Base-by-base conservation (phyloP, 2,329 filamentous ascomycete genomes). In the Ciborinia camelliae region DNA sequence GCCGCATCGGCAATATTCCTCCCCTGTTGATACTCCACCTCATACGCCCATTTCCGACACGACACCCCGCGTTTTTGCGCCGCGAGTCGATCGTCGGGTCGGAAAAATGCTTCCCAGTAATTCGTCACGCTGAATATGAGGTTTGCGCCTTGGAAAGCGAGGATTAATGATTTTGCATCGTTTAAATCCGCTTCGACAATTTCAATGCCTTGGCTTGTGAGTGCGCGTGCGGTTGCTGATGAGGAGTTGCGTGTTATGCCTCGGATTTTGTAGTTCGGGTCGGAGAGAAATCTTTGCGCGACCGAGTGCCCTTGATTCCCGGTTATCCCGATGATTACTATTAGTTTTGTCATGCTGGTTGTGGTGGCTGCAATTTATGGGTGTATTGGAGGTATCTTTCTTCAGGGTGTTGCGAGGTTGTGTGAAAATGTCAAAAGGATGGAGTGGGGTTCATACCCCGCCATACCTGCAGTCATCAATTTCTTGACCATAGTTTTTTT, bases 1-100 rank as follows among this genome's bases (percentile, higher is more conserved):
- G 83, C 84, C 0, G 82, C 84, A 66, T 84, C 80, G 3, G 78
- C 81, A 37, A 86, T 82, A 65, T 86, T 86, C 66, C 78, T 80
- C 0, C 84, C 83, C 62, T 85, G 80, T 18, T 75, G 75, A 9
- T 79, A 71, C 73, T 86, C 84, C 2, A 80, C 73, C 0, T 82
- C 76, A 66, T 81, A 82, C 0, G 45, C 51, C 30, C 39, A 65
- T 26, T 65, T 62, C 66, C 1, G 73, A 69, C 3, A 73, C 73
- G 8, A 73, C 72, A 65, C 77, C 70, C 18, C 75, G 69, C 18
- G 75, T 69, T 51, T 74, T 73, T 63, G 70, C 71, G 8, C 76
- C 66, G 43, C 76, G 1, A 37, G 15, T n/a, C 64, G 64, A 2
- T 26, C 37, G 2, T 52, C 35, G n/a, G 64, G 43, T 26, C 15